Evolutionary conservation across 2,329 filamentous ascomycete genomes (phyloP).

Genomic region (Davidsoniella virescens): DNA sequence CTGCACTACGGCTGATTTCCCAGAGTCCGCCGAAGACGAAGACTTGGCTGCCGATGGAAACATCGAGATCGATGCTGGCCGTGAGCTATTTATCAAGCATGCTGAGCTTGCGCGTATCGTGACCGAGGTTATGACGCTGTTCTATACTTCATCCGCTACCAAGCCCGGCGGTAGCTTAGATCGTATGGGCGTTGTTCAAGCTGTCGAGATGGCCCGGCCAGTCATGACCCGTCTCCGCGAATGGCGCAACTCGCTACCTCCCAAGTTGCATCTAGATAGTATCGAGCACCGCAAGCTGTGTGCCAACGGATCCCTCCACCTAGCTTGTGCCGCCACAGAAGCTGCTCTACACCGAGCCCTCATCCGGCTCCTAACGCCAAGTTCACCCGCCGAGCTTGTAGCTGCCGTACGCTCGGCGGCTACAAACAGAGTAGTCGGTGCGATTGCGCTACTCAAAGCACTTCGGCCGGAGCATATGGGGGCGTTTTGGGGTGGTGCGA

Average conservation of each 20-base stretch:
- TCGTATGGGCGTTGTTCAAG: slow-evolving; percentile 14
- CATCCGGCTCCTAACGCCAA: slow-evolving; percentile 18
- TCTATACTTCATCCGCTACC: slow-evolving; percentile 14
- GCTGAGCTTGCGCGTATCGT: slow-evolving; percentile 28
- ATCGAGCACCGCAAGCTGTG: slow-evolving; percentile 23
- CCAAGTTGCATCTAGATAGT: slow-evolving; percentile 26
- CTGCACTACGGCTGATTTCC: slow-evolving; percentile 16
- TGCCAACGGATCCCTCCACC: slow-evolving; percentile 25
- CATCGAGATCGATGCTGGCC: slow-evolving; percentile 23
- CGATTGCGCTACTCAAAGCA: slow-evolving; percentile 22
- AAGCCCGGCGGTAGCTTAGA: slow-evolving; percentile 9
- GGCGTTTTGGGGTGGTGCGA: slow-evolving; percentile 25
- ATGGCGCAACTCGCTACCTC: slow-evolving; percentile 29
- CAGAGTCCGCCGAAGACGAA: slow-evolving; percentile 17
- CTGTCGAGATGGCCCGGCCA: slow-evolving; percentile 30
- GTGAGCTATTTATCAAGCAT: slow-evolving; percentile 27
- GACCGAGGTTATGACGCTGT: slow-evolving; percentile 24
- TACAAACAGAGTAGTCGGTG: slow-evolving; percentile 19
- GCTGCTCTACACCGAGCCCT: slow-evolving; percentile 28
- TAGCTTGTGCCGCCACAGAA: slow-evolving; percentile 28
- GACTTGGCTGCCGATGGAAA: slow-evolving; percentile 18
- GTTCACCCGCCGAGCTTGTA: slow-evolving; percentile 9
- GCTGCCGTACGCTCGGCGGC: slow-evolving; percentile 16
- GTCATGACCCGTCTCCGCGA: slow-evolving; percentile 29
- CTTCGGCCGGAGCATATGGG: slow-evolving; percentile 24